Conservation (phyloP, 2,329 filamentous ascomycete genomes). For the Phyllosticta ampelicida region DNA sequence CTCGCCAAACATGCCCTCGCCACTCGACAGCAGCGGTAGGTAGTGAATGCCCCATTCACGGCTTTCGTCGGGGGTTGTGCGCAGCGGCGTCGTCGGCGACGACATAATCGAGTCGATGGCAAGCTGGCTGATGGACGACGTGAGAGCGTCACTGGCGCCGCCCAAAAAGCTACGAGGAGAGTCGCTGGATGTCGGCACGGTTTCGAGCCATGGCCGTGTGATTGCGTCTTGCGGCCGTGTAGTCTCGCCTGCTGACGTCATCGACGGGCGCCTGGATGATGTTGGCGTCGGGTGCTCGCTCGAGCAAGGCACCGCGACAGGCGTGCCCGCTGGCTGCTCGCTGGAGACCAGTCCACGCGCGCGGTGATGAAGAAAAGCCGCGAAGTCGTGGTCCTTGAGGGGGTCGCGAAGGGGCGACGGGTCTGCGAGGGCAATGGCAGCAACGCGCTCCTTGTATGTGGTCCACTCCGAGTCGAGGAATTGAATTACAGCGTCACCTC, state of each 20-base stretch:
- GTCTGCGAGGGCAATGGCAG: conserved; percentile 2
- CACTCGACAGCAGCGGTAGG: conserved; percentile 4
- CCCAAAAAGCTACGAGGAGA: neutral
- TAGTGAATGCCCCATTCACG: conserved; percentile 8
- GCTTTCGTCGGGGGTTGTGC: neutral
- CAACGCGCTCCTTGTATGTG: conserved; percentile 3
- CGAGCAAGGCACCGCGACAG: neutral
- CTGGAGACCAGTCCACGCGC: conserved; percentile 1
- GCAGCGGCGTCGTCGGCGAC: neutral
- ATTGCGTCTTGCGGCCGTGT: neutral
- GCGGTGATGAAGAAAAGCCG: conserved; percentile 3
- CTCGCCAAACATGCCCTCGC: conserved; percentile 1
- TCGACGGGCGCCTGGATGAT: neutral
- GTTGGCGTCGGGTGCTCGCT: neutral
- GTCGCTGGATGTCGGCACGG: neutral
- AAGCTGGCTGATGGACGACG: conserved; percentile 1
- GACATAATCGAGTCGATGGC: neutral
- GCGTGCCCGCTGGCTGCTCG: neutral
- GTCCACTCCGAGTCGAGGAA: conserved; percentile 1
- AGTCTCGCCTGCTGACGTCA: neutral
- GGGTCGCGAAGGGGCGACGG: conserved; percentile 3
- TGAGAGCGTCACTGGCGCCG: neutral
- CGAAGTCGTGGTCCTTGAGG: neutral
- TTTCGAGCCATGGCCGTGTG: neutral
- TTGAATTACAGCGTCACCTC: conserved; percentile 2